Conservation (phyloP, 768 basidiomycete genomes). For the Kwoniella sp. region DNA sequence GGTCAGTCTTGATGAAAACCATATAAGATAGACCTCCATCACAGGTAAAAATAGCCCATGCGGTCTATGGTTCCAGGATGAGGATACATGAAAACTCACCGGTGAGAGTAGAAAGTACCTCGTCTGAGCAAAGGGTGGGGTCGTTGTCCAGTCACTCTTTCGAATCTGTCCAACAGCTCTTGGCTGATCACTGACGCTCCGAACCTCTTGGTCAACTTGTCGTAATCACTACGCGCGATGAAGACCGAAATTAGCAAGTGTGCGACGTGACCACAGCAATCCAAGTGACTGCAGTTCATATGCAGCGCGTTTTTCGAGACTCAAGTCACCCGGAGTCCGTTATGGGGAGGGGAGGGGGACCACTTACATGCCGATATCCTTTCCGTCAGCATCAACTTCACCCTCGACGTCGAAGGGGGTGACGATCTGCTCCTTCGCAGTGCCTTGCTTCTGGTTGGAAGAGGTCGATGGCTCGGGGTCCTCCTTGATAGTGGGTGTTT, state of each 20-base stretch:
- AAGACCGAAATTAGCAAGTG: too few species aligned
- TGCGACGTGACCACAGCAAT: too few species aligned
- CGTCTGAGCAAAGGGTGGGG: constrained; percentile 86
- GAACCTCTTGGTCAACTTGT: constrained; percentile 90
- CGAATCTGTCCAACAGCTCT: constrained; percentile 81
- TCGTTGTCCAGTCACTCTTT: constrained; percentile 80
- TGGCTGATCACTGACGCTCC: constrained; percentile 80
- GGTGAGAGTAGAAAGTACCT: constrained; percentile 97
- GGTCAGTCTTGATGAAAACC: too few species aligned
- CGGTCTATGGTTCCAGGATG: constrained; percentile 20
- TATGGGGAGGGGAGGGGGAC: too few species aligned
- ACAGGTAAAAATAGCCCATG: too few species aligned
- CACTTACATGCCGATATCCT: constrained; percentile 62
- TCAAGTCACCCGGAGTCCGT: too few species aligned
- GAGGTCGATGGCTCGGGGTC: constrained; percentile 13
- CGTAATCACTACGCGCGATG: constrained; percentile 73
- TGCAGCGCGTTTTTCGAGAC: too few species aligned
- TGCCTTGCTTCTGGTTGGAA: constrained; percentile 7
- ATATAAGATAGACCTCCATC: too few species aligned
- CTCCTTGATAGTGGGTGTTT: constrained; percentile 20
- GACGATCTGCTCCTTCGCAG: constrained; percentile 68
- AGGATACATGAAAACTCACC: constrained; percentile 63
- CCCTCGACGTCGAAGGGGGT: constrained; percentile 99
- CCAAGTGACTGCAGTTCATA: too few species aligned
- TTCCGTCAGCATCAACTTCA: constrained; percentile 79